phyloP scores from a whole-genome alignment of 108 stramenopile genomes.

The Nitzschia sp. region DNA sequence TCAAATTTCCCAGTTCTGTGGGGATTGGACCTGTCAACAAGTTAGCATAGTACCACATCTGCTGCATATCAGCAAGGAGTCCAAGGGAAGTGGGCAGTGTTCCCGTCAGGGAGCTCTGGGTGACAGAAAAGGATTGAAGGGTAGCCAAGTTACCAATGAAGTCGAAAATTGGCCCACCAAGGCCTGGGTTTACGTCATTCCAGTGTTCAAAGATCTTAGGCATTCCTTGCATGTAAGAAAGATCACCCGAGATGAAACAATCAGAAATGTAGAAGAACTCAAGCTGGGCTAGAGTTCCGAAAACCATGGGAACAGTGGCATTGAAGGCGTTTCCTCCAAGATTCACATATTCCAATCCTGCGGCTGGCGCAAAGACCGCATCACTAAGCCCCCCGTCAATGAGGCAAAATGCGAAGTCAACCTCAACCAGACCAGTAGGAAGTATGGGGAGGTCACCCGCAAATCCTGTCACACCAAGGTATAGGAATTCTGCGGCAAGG shows the following conservation, averaged over 20 bases:
- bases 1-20: slow-evolving; percentile 41
- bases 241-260: slow-evolving; percentile 32
- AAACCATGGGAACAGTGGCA: slow-evolving; percentile 30
- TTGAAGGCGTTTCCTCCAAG: slow-evolving; percentile 41
- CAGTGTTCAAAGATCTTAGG: slow-evolving; percentile 26
- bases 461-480: slow-evolving; percentile 26
- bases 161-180: slow-evolving; percentile 28
- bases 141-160: slow-evolving; percentile 17
- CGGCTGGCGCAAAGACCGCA: slow-evolving; percentile 14
- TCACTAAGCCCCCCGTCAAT: slow-evolving; percentile 27
- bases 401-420: slow-evolving; percentile 22
- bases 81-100: slow-evolving; percentile 44
- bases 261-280: slow-evolving; percentile 36
- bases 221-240: slow-evolving; percentile 36
- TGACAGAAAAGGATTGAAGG: slow-evolving; percentile 28
- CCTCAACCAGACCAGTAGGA: slow-evolving; percentile 18
- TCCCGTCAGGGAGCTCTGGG: slow-evolving; percentile 26
- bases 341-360: slow-evolving; percentile 17
- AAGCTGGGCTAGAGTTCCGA: slow-evolving; percentile 28
- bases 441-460: slow-evolving; percentile 26
- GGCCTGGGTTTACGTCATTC: slow-evolving; percentile 31
- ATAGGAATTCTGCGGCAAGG: slow-evolving; percentile 7
- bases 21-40: slow-evolving; percentile 59
- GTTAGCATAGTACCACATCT: slow-evolving; percentile 52
- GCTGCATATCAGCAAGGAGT: slow-evolving; percentile 35